Conservation (phyloP, 129 eudicot species). For the Silybum marianum region DNA sequence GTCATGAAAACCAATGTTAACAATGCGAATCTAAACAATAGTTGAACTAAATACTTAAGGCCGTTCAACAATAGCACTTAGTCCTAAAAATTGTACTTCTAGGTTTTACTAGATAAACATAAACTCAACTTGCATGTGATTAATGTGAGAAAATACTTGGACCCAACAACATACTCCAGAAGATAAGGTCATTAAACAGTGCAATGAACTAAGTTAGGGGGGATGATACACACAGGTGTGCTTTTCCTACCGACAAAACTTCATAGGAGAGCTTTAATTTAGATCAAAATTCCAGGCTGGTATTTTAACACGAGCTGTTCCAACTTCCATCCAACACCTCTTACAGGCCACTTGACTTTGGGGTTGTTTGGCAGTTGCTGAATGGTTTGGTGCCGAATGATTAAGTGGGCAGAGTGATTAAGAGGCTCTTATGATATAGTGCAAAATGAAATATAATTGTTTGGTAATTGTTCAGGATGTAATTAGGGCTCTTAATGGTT, state of each 20-base stretch:
- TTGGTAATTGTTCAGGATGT: no score
- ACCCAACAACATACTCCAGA: not conserved
- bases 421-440: no score
- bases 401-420: no score
- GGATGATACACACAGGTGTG: not conserved
- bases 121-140: not conserved
- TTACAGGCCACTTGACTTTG: no score
- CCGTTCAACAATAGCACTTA: not conserved
- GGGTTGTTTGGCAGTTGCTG: no score
- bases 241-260: not conserved
- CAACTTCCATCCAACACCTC: no score
- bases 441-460: no score
- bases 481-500: no score
- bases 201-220: not conserved
- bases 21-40: not conserved
- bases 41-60: not conserved
- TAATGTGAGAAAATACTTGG: not conserved
- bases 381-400: no score
- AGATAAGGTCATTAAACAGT: not conserved
- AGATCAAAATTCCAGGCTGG: no score
- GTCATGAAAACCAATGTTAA: not conserved
- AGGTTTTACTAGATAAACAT: not conserved
- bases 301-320: no score
- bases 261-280: no score
- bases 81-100: not conserved